A percentile compares a stretch with the other conserved stretches of the same genome.
Evolutionary conservation across 139 green algal species (phyloP).

Genomic region (Asterochloris sp.): DNA sequence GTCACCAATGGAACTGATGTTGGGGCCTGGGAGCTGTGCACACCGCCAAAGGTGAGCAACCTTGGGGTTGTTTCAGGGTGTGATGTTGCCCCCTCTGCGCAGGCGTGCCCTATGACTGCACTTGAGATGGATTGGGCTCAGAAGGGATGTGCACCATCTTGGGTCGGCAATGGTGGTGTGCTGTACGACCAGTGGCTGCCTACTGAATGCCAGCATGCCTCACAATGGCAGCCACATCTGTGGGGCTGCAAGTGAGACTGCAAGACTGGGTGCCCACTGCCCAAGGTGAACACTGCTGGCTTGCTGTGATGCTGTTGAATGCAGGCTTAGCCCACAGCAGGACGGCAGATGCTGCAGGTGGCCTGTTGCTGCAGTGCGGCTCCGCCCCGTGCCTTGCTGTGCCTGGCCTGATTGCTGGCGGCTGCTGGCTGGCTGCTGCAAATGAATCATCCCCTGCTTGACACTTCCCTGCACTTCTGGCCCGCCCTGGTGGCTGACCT

Average conservation of each 20-base stretch:
- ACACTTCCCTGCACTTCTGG: background rate
- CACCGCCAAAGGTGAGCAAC: slow-evolving; percentile 12
- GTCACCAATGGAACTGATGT: background rate
- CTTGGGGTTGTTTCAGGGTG: background rate
- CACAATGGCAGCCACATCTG: too few species aligned
- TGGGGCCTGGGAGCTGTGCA: slow-evolving; percentile 14
- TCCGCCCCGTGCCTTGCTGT: background rate
- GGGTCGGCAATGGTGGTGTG: too few species aligned
- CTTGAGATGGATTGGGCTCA: background rate
- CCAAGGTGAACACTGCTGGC: too few species aligned
- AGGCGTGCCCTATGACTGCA: background rate
- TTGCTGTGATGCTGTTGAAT: too few species aligned
- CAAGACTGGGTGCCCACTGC: too few species aligned
- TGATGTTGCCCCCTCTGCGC: background rate
- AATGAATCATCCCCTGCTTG: background rate
- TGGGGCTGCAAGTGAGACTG: too few species aligned
- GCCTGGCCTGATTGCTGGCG: background rate
- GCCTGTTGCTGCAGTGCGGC: too few species aligned
- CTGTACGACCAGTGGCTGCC: too few species aligned
- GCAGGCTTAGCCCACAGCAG: too few species aligned
- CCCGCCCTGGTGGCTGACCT: background rate
- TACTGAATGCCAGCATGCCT: too few species aligned
- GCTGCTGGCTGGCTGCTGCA: background rate
- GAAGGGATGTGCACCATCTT: too few species aligned
- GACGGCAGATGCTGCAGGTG: background rate